Evolutionary conservation across 129 eudicot genomes (phyloP), one percentile per base, ranked within the genome.

Genomic region (Rutidosis leptorrhynchoides): DNA sequence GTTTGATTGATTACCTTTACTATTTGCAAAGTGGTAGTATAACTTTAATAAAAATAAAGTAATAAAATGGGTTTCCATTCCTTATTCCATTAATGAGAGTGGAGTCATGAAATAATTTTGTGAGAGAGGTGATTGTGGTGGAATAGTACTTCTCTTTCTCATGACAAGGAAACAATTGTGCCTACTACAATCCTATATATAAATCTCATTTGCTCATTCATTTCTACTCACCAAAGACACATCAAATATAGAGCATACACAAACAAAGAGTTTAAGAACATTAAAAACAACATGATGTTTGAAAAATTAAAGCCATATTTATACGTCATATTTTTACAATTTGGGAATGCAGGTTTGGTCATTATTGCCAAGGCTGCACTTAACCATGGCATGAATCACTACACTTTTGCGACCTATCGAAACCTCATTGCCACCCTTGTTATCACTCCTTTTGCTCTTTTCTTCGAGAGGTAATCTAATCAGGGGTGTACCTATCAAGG

Each of bases 331-430:
- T 79, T 87, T 54, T 53, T 91, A 61, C 96, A 85, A 64, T 83
- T 88, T 70, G 95, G 90, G 29, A 61, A 65, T 74, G 96, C 98
- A 1, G 98, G 94, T 24, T 74, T 81, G 33, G 77, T 67, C 6
- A 79, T 91, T 3, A 74, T 88, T 14, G 93, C 90, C 2, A 88
- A 87, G 74, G 74, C 81, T 62, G 98, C 96, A 25, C 84, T 88
- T 27, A 82, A 88, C 69, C 69, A 80, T n/a, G 98, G 98, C 30
- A 88, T 82, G 85, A 92, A 85, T 77, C 85, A 88, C 67, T 88
- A 78, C 77, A 83, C 93, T 10, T 84, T 85, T 46, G 73, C 93
- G 0, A 92, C 87, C n/a, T 88, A 92, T 49, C 81, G 98, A 22
- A 89, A 85, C 75, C 84, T 80, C 46, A 64, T 76, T 67, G 98